These are phyloP conservation scores for Persicaria tinctoria DNA, from an alignment of 148 eudicot genomes.

Conservation along the genomic window DNA sequence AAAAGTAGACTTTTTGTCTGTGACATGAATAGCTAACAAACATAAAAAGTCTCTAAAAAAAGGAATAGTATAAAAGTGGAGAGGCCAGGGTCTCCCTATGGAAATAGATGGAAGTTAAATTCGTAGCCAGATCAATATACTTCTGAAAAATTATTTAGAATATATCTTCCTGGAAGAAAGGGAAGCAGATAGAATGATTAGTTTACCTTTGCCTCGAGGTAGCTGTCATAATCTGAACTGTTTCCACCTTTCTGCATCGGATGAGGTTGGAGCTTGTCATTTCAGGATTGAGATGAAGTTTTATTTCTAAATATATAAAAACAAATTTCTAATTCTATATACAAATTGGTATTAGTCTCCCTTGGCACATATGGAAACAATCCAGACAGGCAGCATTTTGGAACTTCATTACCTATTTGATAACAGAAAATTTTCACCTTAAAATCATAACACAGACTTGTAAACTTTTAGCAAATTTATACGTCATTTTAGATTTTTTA, in stretches of 20 bases:
- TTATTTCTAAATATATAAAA: neutral
- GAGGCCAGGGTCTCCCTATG: neutral
- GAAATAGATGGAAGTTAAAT: neutral
- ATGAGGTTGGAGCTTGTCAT: conserved; percentile 1
- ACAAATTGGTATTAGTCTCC: neutral
- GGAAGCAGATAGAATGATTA: neutral
- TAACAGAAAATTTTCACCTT: neutral
- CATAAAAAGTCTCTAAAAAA: neutral
- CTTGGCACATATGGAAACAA: neutral
- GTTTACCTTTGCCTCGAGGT: conserved; percentile 77
- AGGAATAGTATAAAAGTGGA: neutral
- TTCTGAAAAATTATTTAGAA: neutral
- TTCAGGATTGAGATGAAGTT: neutral
- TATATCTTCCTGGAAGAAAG: neutral
- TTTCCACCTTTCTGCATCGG: conserved; percentile 76
- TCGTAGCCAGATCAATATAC: too few relatives aligned
- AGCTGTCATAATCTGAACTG: conserved; percentile 63
- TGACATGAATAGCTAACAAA: neutral
- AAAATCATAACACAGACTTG: neutral
- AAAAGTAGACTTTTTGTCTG: conserved; percentile 7
- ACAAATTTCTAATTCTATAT: neutral
- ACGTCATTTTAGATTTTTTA: too few relatives aligned
- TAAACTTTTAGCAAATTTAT: too few relatives aligned
- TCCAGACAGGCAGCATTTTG: neutral
- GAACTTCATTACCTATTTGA: neutral